Evolutionary conservation across 2,329 filamentous ascomycete species (phyloP).

Genomic region (Colletotrichum gloeosporioides): DNA sequence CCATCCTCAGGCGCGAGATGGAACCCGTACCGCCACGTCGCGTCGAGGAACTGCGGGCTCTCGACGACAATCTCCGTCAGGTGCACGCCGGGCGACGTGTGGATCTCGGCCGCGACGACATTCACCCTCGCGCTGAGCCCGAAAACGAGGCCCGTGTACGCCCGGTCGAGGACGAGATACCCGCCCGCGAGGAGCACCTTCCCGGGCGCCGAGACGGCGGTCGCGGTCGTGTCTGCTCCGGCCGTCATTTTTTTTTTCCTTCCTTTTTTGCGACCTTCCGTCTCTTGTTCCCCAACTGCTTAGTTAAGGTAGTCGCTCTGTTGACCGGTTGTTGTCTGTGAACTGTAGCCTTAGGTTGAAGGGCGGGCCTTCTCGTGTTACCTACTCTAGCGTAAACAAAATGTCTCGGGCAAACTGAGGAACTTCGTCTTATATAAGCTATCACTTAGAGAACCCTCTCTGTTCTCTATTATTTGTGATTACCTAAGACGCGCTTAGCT

Average conservation of each 20-base stretch:
- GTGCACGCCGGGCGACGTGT: slow-evolving; percentile 64
- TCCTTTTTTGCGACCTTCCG: neutral
- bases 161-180: slow-evolving; percentile 90
- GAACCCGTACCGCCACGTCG: slow-evolving; percentile 88
- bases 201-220: slow-evolving; percentile 85
- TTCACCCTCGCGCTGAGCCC: slow-evolving; percentile 73
- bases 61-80: slow-evolving; percentile 79
- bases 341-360: neutral
- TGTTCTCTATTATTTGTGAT: no score
- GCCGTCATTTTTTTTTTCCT: neutral
- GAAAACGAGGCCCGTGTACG: slow-evolving; percentile 78
- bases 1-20: slow-evolving; percentile 71
- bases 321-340: neutral
- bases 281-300: neutral
- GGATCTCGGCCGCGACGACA: slow-evolving; percentile 63
- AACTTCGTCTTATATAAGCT: no score
- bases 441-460: no score
- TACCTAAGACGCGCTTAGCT: no score
- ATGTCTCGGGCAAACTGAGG: no score
- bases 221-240: slow-evolving; percentile 40
- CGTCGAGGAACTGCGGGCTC: slow-evolving; percentile 89
- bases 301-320: neutral
- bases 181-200: slow-evolving; percentile 96
- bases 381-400: no score
- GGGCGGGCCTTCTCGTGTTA: neutral